These are phyloP conservation scores for Diaporthe sp. DNA, from an alignment of 2,329 filamentous ascomycete genomes.

Conservation along the genomic window DNA sequence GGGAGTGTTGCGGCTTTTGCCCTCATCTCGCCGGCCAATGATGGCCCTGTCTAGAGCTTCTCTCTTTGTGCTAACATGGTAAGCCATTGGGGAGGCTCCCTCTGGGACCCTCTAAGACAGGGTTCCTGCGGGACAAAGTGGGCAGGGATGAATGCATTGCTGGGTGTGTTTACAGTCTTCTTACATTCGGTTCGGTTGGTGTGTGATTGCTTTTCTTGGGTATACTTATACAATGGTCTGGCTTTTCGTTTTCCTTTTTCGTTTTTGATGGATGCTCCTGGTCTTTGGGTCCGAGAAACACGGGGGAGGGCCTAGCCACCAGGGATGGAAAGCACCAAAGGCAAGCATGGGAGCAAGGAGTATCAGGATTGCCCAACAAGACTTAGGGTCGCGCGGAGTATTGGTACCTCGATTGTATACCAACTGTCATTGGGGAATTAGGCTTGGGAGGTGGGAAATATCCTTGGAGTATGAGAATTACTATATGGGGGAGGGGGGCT, in stretches of 20 bases:
- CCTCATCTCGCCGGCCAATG: background rate
- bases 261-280: background rate
- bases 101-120: background rate
- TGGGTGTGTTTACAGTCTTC: background rate
- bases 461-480: slow-evolving; percentile 1
- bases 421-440: slow-evolving; percentile 2
- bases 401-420: slow-evolving; percentile 19
- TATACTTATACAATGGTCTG: slow-evolving; percentile 4
- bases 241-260: background rate
- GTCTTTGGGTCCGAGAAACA: slow-evolving; percentile 7
- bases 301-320: background rate
- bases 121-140: background rate
- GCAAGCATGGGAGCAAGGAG: slow-evolving; percentile 26
- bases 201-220: background rate
- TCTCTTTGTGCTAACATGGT: background rate
- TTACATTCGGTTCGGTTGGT: background rate
- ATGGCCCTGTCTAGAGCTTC: background rate
- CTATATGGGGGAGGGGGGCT: background rate
- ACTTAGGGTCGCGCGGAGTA: slow-evolving; percentile 19
- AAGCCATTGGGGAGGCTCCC: no score
- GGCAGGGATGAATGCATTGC: background rate
- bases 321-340: slow-evolving; percentile 22
- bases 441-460: background rate
- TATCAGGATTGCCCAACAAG: slow-evolving; percentile 21
- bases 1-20: background rate